Evolutionary conservation across 768 basidiomycete species (phyloP).

Genomic region (Rhodosporidiobolus sp.): DNA sequence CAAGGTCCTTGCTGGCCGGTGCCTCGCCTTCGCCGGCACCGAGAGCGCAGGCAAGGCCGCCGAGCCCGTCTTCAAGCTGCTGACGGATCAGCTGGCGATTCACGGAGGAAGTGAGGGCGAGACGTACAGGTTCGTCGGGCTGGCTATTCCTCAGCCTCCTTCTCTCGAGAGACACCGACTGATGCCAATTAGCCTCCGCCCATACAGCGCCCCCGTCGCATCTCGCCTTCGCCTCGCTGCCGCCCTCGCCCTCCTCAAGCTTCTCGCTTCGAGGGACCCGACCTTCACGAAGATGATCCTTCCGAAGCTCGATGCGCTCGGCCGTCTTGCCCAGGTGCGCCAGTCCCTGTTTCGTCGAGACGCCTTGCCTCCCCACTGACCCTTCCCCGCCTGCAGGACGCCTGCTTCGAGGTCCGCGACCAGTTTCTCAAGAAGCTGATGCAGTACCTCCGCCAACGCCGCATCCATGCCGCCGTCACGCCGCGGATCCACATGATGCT

Average conservation of each 20-base stretch:
- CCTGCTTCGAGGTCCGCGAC: conserved; percentile 79
- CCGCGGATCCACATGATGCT: conserved; percentile 76
- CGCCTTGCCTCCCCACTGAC: too few species aligned
- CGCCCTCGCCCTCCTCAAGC: conserved; percentile 71
- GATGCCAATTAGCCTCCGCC: conserved; percentile 48
- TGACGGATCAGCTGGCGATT: conserved; percentile 66
- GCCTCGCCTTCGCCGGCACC: conserved; percentile 62
- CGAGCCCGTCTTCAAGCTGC: conserved; percentile 71
- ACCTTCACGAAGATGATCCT: conserved; percentile 60
- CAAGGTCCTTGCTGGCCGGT: conserved; percentile 77
- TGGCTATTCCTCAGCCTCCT: too few species aligned
- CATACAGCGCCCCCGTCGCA: conserved; percentile 56
- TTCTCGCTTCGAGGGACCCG: conserved; percentile 58
- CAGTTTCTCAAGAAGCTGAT: conserved; percentile 73
- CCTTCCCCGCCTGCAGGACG: too few species aligned
- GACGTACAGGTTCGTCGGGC: conserved; percentile 53
- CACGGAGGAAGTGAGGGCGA: conserved; percentile 43
- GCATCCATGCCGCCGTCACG: conserved; percentile 54
- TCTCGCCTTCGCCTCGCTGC: conserved; percentile 81
- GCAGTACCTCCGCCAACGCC: conserved; percentile 60
- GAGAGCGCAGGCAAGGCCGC: conserved; percentile 64
- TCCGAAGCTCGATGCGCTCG: conserved; percentile 64
- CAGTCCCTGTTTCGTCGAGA: too few species aligned
- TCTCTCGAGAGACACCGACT: background rate
- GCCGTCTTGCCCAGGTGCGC: conserved; percentile 62